Evolutionary conservation across 2,329 filamentous ascomycete species (phyloP).

Genomic region (Chaetomium strumarium): DNA sequence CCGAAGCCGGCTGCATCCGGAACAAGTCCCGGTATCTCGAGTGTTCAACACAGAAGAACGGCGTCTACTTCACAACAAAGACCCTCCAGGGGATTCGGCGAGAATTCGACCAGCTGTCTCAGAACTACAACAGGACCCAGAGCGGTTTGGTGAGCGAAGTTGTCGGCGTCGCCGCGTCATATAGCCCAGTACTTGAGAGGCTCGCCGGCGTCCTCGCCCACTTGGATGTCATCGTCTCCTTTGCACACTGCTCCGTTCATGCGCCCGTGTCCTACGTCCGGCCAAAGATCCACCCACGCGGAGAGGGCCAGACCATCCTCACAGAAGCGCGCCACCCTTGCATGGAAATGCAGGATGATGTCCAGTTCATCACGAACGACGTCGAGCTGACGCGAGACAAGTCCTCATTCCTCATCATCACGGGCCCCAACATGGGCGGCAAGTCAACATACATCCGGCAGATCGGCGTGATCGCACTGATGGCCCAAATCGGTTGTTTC

Average conservation of each 20-base stretch:
- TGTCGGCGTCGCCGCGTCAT: constrained; percentile 86
- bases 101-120: constrained; percentile 88
- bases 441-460: constrained; percentile 98
- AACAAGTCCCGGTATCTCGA: constrained; percentile 88
- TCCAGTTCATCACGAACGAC: constrained; percentile 98
- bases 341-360: constrained; percentile 97
- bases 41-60: constrained; percentile 97
- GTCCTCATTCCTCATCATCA: constrained; percentile 93
- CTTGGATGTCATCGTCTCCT: constrained; percentile 88
- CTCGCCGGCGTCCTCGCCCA: constrained; percentile 85
- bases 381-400: constrained; percentile 70
- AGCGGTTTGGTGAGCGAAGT: constrained; percentile 87
- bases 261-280: constrained; percentile 88
- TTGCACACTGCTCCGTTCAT: constrained; percentile 89
- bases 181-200: constrained; percentile 85
- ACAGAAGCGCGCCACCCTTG: constrained; percentile 93
- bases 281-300: constrained; percentile 83
- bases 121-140: constrained; percentile 94
- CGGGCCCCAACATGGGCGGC: constrained; percentile 97
- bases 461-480: constrained; percentile 91
- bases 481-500: constrained; percentile 96
- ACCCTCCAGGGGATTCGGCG: constrained; percentile 72
- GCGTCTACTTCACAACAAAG: constrained; percentile 93
- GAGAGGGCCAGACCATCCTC: constrained; percentile 81
- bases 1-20: constrained; percentile 85